phyloP scores from a whole-genome alignment of 192 early-diverging fungal species.

The Jimgerdemannia flammicorona region DNA sequence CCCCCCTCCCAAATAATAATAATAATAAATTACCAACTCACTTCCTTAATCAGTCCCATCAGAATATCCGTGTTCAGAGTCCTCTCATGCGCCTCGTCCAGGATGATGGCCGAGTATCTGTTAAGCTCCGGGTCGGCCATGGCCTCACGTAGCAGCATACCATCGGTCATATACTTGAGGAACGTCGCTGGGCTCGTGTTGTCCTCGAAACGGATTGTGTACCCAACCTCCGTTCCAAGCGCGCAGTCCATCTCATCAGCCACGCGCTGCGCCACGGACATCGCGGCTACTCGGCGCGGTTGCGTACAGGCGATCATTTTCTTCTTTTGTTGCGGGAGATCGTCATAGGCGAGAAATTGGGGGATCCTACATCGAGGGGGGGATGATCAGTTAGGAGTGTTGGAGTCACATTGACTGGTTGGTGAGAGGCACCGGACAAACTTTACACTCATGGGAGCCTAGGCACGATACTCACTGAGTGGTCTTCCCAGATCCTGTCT shows the following conservation, averaged over 20 bases:
- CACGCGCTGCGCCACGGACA: constrained; percentile 98
- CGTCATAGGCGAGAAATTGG: constrained; percentile 91
- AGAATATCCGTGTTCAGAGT: constrained; percentile 96
- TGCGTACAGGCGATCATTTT: constrained; percentile 98
- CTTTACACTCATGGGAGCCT: not conserved
- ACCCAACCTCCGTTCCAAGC: constrained; percentile 96
- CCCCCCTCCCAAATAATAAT: not conserved
- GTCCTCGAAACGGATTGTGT: constrained; percentile 98
- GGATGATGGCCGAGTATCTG: constrained; percentile 92
- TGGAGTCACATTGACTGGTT: not conserved
- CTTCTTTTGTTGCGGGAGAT: constrained; percentile 82
- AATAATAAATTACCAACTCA: constrained; percentile 14
- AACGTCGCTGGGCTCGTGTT: constrained; percentile 79
- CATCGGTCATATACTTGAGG: constrained; percentile 98
- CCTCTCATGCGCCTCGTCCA: constrained; percentile 99
- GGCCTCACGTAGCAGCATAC: constrained; percentile 98
- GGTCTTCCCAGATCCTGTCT: constrained; percentile 98
- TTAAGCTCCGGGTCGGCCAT: constrained; percentile 88
- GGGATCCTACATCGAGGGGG: constrained; percentile 65
- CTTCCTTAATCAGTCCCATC: constrained; percentile 96
- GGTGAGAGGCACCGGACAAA: not conserved
- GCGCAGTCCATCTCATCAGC: constrained; percentile 94
- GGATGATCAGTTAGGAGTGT: not conserved
- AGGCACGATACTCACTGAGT: constrained; percentile 70
- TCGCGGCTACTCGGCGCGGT: constrained; percentile 98